These are phyloP conservation scores for Cocos nucifera DNA, from an alignment of 176 grass and related monocot species.

Conservation along the genomic window DNA sequence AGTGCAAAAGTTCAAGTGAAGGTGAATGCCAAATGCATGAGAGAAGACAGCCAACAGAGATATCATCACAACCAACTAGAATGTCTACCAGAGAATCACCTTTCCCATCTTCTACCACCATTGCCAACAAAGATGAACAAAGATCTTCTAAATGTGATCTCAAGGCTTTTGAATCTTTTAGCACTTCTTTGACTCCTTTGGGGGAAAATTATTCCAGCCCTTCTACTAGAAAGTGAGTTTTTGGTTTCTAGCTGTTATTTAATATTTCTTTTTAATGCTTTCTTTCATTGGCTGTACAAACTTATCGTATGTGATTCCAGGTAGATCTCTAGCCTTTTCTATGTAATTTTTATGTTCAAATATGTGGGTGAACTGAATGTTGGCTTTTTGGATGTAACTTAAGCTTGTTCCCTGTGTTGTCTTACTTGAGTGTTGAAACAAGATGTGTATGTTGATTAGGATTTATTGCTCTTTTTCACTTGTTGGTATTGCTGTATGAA, in stretches of 20 bases:
- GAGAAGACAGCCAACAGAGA: constrained; percentile 27
- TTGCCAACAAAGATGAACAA: constrained; percentile 33
- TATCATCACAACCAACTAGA: constrained; percentile 11
- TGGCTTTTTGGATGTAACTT: too few species aligned
- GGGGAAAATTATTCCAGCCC: constrained; percentile 17
- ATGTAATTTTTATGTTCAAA: too few species aligned
- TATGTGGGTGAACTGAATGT: too few species aligned
- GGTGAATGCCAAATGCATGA: constrained; percentile 25
- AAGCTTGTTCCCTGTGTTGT: too few species aligned
- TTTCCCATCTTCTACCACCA: constrained; percentile 22
- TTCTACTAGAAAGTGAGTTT: constrained; percentile 53
- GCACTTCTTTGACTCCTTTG: not conserved
- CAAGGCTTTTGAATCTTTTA: constrained; percentile 11
- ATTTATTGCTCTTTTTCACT: too few species aligned
- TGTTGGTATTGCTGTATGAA: too few species aligned
- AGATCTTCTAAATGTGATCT: constrained; percentile 18
- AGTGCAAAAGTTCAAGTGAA: constrained; percentile 23
- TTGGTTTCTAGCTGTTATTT: not conserved
- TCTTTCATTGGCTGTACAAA: not conserved
- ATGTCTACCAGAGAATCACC: constrained; percentile 30
- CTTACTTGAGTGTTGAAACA: too few species aligned
- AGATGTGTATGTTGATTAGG: too few species aligned
- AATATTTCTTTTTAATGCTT: not conserved
- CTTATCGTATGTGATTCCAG: not conserved
- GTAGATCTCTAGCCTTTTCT: too few species aligned